Base-by-base conservation (phyloP, 2,329 filamentous ascomycete genomes). In the Trichoderma sp. region DNA sequence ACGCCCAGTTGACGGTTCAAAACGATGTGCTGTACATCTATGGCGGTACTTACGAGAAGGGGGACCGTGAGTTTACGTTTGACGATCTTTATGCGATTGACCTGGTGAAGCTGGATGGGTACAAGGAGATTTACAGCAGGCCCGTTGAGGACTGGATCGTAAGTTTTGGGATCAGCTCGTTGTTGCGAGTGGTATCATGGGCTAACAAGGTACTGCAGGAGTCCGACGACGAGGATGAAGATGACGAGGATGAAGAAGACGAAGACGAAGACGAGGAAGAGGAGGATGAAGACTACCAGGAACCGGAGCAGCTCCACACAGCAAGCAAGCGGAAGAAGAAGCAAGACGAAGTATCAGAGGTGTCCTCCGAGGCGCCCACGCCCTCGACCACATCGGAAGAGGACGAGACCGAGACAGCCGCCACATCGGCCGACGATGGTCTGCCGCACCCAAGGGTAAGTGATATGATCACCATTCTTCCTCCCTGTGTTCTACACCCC, bases 11-110 rank as follows among this genome's bases (percentile, higher is more conserved):
- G 45, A 88, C 94, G 0, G 92, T 98, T 0, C 93, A 98, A 77
- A 92, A 93, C 69, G 95, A 99, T 75, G 88, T 91, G 9, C 83
- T 98, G 1, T 99, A 94, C 78, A 92, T 98, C 62, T 98, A 96
- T 73, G 93, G 95, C 34, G 95, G 95, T 19, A 99, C 94, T 0
- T 97, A 90, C 72, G 95, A 99, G 74, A 95, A 96, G 74, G 94
- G 92, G 19, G 95, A 99, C 72, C 86, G 92, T 24, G 95, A 99
- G 76, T 97, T 91, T 72, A 98, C 93, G 0, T 97, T 98, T 76
- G 93, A 97, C 71, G 95, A 99, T 72, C 82, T 99, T 77, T 96
- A 96, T 78, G 89, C 92, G 2, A 88, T 98, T 66, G 93, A 99
- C 72, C 82, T 99, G n/a, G 93, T 90, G 66, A 97, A 97, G 77